Conservation (phyloP, 345 rosid genomes). For the Microthlaspi erraticum region DNA sequence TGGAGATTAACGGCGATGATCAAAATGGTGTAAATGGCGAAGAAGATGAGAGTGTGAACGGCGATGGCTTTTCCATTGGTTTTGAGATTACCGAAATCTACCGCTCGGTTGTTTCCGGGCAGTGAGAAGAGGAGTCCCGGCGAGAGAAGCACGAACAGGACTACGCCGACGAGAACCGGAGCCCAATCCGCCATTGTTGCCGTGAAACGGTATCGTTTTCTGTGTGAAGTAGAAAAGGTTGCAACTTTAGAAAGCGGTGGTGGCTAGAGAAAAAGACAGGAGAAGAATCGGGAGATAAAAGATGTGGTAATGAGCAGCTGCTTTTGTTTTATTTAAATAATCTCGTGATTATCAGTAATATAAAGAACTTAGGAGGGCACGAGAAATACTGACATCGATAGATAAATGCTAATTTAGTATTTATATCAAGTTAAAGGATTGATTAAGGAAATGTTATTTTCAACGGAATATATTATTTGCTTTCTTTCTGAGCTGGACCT, state of each 20-base stretch:
- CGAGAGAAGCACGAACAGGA: slow-evolving; percentile 76
- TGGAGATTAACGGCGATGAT: slow-evolving; percentile 76
- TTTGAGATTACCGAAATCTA: slow-evolving; percentile 82
- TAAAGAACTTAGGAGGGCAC: too few relatives aligned
- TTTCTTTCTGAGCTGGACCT: too few relatives aligned
- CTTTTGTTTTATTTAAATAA: too few relatives aligned
- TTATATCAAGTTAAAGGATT: too few relatives aligned
- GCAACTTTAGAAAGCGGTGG: slow-evolving; percentile 27
- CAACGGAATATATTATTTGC: too few relatives aligned
- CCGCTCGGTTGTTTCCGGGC: slow-evolving; percentile 66
- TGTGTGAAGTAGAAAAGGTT: slow-evolving; percentile 3
- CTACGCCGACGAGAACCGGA: slow-evolving; percentile 80
- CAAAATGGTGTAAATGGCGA: slow-evolving; percentile 69
- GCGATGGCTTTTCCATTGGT: slow-evolving; percentile 91
- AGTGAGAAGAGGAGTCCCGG: slow-evolving; percentile 86
- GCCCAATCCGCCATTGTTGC: slow-evolving; percentile 89
- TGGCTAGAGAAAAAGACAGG: slow-evolving; percentile 14
- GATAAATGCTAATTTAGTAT: too few relatives aligned
- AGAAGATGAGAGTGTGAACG: slow-evolving; percentile 85
- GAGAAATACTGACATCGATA: too few relatives aligned
- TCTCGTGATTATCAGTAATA: too few relatives aligned
- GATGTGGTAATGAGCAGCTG: neutral
- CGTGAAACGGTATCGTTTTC: neutral
- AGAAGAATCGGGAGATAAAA: slow-evolving; percentile 22
- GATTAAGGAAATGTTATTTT: too few relatives aligned